phyloP scores from a whole-genome alignment of 225 moss, liverwort and hornwort genomes.

The Bryum argenteum region DNA sequence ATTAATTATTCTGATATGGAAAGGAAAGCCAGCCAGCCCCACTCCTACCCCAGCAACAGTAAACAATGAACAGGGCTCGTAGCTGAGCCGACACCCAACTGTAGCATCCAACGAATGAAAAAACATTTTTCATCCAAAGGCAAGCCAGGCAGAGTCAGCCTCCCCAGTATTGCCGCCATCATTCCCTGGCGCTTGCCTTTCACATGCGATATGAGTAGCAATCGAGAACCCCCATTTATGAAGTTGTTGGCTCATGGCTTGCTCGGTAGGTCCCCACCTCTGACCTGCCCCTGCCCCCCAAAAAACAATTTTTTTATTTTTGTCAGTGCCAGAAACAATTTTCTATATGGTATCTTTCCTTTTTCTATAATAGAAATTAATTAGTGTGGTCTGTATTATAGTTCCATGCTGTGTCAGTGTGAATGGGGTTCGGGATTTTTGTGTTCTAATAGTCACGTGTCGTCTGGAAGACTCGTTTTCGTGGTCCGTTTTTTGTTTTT shows the following conservation, averaged over 20 bases:
- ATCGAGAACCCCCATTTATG: slow-evolving; percentile 8
- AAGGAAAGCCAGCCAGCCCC: not conserved
- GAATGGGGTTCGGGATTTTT: too few species aligned
- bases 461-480: too few species aligned
- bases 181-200: not conserved
- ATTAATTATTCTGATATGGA: not conserved
- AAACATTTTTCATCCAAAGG: not conserved
- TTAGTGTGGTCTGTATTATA: too few species aligned
- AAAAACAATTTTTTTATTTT: too few species aligned
- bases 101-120: not conserved
- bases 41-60: not conserved
- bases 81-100: slow-evolving; percentile 22
- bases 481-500: too few species aligned
- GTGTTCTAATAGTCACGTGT: too few species aligned
- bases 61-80: not conserved
- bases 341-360: too few species aligned
- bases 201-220: slow-evolving; percentile 17
- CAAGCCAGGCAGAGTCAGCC: not conserved
- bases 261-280: not conserved
- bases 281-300: too few species aligned
- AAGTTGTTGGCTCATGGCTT: not conserved
- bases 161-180: slow-evolving; percentile 6
- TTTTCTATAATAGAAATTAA: too few species aligned
- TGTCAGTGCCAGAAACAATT: not conserved
- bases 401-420: too few species aligned